Base-by-base conservation (phyloP, 345 rosid genomes). In the Durio zibethinus region DNA sequence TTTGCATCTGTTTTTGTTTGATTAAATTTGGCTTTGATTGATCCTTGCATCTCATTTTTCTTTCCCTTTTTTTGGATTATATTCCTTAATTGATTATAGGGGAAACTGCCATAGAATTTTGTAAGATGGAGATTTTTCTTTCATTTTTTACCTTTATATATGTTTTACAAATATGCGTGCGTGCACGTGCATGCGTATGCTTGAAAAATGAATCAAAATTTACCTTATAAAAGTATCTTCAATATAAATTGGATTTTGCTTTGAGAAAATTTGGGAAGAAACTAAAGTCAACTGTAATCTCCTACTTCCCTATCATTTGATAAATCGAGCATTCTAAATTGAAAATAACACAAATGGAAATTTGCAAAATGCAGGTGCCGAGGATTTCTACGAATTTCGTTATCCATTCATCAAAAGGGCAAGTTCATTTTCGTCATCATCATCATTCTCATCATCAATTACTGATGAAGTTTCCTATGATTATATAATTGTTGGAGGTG, bases 401-500 rank as follows among this genome's bases (percentile, higher is more conserved):
- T 93, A 89, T 87, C 89, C 93, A 35, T 93, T 96, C 79, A 90
- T 96, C 80, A 85, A 83, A 76, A 80, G 81, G 77, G 98, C 99
- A n/a, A 96, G 99, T 83, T 66, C 91, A 42, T 96, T 90, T 78
- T 78, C 93, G 14, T 64, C 93, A 4, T 83, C 94, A 0, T 84
- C 97, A 14, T 88, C 92, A 31, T 90, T 87, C 0, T 87, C 73
- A 48, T 84, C 95, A 77, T 79, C 91, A 45, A 84, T 42, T 40
- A 80, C 86, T n/a, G 78, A 80, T n/a, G 91, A 77, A 33, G 76
- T 64, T 0, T 78, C 72, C 2, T 96, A 85, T 65, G 99, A 96
- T 77, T 96, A 96, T 85, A 92, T 96, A 80, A 77, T 96, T 12
- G 90, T 92, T 15, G 99, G 99, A 4, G 99, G 99, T 0, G 99